These are phyloP conservation scores for Trypanosoma boissoni DNA, from an alignment of 208 protist genomes.

Conservation along the genomic window DNA sequence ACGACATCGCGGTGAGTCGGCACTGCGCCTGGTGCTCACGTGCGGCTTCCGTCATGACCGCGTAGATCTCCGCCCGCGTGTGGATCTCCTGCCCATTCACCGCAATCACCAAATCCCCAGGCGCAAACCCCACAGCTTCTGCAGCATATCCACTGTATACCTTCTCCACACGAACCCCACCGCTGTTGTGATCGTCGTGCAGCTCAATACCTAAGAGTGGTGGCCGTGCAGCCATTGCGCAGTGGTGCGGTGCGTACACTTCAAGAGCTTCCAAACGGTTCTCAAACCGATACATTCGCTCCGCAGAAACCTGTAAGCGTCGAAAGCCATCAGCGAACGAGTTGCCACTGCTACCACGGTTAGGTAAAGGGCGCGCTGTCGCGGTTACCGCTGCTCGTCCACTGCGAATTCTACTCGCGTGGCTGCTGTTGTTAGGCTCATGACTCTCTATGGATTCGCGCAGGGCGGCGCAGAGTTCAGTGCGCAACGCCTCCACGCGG, in stretches of 20 bases:
- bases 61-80: slow-evolving; percentile 55
- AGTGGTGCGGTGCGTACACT: slow-evolving; percentile 60
- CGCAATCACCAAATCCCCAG: slow-evolving; percentile 47
- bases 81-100: slow-evolving; percentile 38
- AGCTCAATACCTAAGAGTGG: slow-evolving; percentile 62
- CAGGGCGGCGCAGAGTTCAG: slow-evolving; percentile 12
- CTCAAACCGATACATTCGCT: slow-evolving; percentile 19
- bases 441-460: background rate
- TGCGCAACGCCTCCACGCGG: slow-evolving; percentile 6
- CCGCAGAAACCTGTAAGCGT: no score
- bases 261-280: slow-evolving; percentile 56
- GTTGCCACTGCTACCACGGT: no score
- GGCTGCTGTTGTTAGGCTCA: no score
- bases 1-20: slow-evolving; percentile 36
- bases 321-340: no score
- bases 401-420: no score
- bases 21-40: slow-evolving; percentile 45
- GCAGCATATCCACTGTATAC: slow-evolving; percentile 51
- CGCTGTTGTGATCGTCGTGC: slow-evolving; percentile 31
- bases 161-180: slow-evolving; percentile 40
- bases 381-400: no score
- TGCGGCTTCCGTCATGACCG: slow-evolving; percentile 37
- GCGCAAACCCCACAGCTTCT: slow-evolving; percentile 38
- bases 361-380: no score
- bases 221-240: slow-evolving; percentile 40